A percentile compares a stretch with the other conserved stretches of the same genome.
Evolutionary conservation across 148 eudicot genomes (phyloP).

Genomic region (Nepenthes gracilis): DNA sequence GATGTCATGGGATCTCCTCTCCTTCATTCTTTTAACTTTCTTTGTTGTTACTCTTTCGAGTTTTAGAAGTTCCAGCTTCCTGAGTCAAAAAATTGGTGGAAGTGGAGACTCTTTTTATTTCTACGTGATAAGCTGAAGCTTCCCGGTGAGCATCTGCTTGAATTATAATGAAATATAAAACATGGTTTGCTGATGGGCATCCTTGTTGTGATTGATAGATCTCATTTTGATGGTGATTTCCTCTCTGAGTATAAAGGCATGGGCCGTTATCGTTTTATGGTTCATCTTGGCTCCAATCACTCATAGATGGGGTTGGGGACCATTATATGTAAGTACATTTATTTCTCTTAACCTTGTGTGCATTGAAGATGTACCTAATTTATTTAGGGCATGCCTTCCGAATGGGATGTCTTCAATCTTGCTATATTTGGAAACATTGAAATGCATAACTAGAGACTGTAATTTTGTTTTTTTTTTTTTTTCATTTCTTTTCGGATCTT

Average conservation of each 20-base stretch:
- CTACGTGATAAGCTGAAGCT: constrained; percentile 56
- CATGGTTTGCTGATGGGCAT: constrained; percentile 13
- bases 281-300: constrained; percentile 92
- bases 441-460: too few relatives aligned
- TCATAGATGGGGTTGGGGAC: constrained; percentile 71
- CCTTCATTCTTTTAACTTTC: constrained; percentile 5
- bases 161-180: not conserved
- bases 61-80: constrained; percentile 75
- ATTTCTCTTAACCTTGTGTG: constrained; percentile 1
- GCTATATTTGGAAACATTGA: too few relatives aligned
- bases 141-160: constrained; percentile 53
- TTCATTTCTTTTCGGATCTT: too few relatives aligned
- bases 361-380: not conserved
- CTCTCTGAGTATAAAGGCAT: constrained; percentile 76
- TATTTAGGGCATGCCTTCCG: too few relatives aligned
- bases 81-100: constrained; percentile 55
- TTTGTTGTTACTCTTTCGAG: not conserved
- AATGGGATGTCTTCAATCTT: too few relatives aligned
- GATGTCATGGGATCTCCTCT: constrained; percentile 3
- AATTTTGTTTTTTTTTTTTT: not conserved
- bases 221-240: constrained; percentile 77
- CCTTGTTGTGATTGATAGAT: constrained; percentile 38
- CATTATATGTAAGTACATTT: constrained; percentile 66
- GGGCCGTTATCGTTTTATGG: constrained; percentile 64
- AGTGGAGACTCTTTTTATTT: constrained; percentile 42